Evolutionary conservation across 176 grass and related monocot species (phyloP).

Genomic region (Hyparrhenia diplandra): DNA sequence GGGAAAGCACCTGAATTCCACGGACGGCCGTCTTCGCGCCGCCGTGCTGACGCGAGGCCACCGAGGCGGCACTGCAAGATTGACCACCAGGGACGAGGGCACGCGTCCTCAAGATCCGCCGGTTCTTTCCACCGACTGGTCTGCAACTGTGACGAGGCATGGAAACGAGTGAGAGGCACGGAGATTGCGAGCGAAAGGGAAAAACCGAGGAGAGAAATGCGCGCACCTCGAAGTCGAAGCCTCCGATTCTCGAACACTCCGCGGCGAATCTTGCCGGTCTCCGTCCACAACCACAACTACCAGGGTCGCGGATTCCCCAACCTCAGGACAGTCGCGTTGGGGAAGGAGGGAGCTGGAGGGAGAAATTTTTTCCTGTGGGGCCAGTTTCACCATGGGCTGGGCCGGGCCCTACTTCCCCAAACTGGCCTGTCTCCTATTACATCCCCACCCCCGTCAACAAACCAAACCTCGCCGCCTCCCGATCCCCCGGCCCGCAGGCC

Average conservation of each 20-base stretch:
- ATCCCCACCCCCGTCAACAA: too few species aligned
- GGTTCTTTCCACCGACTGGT: not conserved
- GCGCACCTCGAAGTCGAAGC: constrained; percentile 7
- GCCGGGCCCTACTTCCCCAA: too few species aligned
- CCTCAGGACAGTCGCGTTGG: too few species aligned
- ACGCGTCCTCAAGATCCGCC: not conserved
- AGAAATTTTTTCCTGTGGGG: too few species aligned
- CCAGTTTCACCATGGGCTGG: too few species aligned
- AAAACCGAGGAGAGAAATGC: not conserved
- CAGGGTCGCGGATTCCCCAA: too few species aligned
- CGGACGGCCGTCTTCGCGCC: not conserved
- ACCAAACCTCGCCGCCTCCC: too few species aligned
- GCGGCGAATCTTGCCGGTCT: not conserved
- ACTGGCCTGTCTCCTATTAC: too few species aligned
- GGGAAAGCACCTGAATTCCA: not conserved
- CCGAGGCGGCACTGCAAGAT: not conserved
- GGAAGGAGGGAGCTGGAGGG: too few species aligned
- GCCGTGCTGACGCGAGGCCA: not conserved
- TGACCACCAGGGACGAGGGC: not conserved
- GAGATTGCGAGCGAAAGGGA: not conserved
- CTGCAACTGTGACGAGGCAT: not conserved
- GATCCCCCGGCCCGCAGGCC: too few species aligned
- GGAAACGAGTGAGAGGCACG: not conserved
- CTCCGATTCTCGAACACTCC: not conserved
- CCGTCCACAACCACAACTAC: too few species aligned